Evolutionary conservation across 164 flowering plant species (phyloP), one percentile per base, ranked within the genome.

Genomic region (Aristolochia contorta): DNA sequence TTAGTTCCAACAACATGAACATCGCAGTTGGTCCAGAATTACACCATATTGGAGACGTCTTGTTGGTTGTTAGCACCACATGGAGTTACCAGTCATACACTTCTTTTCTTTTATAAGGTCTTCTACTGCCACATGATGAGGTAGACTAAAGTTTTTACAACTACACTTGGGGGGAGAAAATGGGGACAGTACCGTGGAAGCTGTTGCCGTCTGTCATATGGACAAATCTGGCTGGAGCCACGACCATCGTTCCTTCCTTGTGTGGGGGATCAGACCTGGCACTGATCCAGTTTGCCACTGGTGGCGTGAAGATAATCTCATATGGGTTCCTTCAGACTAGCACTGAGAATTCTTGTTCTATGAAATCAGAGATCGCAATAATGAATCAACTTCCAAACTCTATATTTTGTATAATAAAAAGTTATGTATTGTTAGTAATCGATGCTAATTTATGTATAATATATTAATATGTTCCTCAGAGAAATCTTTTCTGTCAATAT

Each of bases 91-190:
- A 79, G 85, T 46, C 90, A 84, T 47, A 64, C 72, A 8, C 24
- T 82, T 78, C 78, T 82, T n/a, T 84, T 79, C 56, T 82, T 85
- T 25, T 84, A 77, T 47, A 67, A 69, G 13, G 75, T 82, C 2
- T 80, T 67, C 72, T 82, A 80, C 41, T 84, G 90, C 62, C 89
- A 84, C 64, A 78, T 71, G 12, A 46, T 60, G 14, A 62, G 70
- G 50, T 69, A 58, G 50, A 75, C 43, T 54, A 71, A 47, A 73
- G 54, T 80, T 12, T 80, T 66, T 50, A 51, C 61, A 72, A 64
- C 80, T 64, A 47, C 50, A 6, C 45, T 82, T 1, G 69, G 12
- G 0, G n/a, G 77, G 79, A 6, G 81, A 76, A 2, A 47, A 76
- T 67, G 84, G 82, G 24, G 80, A 51, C 0, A 60, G 53, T 21